These are phyloP conservation scores for Glaciozyma antarctica DNA, from an alignment of 768 basidiomycete genomes.

Conservation along the genomic window DNA sequence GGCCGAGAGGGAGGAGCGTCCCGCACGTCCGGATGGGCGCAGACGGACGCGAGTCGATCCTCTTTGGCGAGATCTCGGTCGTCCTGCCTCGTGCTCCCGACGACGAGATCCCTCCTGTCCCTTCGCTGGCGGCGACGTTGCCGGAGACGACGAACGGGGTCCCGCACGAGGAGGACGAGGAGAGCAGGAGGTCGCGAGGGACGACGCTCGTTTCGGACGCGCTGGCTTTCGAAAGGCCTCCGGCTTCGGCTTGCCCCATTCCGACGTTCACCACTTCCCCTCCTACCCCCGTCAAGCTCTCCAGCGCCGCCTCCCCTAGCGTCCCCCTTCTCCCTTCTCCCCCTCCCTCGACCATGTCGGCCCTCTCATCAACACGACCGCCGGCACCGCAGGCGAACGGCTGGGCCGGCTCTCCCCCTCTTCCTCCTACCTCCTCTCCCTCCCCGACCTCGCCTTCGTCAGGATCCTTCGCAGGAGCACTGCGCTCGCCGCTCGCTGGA, in stretches of 20 bases:
- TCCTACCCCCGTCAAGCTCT: slow-evolving; percentile 18
- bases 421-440: not conserved
- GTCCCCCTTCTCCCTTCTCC: not conserved
- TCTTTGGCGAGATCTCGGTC: slow-evolving; percentile 30
- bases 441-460: not conserved
- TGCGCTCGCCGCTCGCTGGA: not conserved
- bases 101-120: not conserved
- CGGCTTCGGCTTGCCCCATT: not conserved
- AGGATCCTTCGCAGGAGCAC: not conserved
- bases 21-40: slow-evolving; percentile 24
- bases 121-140: too few relatives aligned
- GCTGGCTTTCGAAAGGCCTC: not conserved
- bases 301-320: not conserved
- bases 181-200: not conserved
- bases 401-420: not conserved
- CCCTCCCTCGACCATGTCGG: not conserved
- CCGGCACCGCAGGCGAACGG: too few relatives aligned
- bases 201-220: not conserved
- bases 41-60: slow-evolving; percentile 24
- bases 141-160: not conserved
- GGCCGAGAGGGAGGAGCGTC: slow-evolving; percentile 21
- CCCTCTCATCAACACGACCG: not conserved
- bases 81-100: slow-evolving; percentile 15
- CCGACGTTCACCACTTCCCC: slow-evolving; percentile 21
- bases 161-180: not conserved